Base-by-base conservation (phyloP, 208 protist species). In the Herpetomonas samuelpessoai region DNA sequence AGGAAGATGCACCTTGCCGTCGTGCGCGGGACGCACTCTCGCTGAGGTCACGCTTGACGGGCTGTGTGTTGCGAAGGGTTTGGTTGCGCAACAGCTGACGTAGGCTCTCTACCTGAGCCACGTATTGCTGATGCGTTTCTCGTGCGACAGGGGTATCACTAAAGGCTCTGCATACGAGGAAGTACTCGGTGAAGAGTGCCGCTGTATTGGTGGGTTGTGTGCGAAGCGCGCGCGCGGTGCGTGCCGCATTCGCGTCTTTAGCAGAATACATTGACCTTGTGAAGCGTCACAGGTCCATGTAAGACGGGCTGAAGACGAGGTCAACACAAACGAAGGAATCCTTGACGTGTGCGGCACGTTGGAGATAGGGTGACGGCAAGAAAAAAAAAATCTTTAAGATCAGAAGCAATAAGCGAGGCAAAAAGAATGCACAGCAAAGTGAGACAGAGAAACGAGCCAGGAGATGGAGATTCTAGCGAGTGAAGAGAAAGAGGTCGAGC, bases 251-350 rank as follows among this genome's bases (percentile, higher is more conserved):
- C 6, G 65, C 65, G 25, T 76, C 76, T 49, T 74, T 78, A n/a
- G 71, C 66, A 25, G 71, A 76, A 62, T 78, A 80, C 74, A 82
- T 86, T 53, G 4, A n/a, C 30, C 38, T 57, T 44, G 19, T 54
- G 41, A 21, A 6, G 14, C 0, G 28, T 44, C 22, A 53, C 38
- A 51, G 27, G 26, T 44, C 6, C 14, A 39, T n/a, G n/a, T n/a
- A n/a, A n/a, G n/a, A n/a, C n/a, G n/a, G n/a, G n/a, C n/a, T n/a
- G n/a, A n/a, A n/a, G n/a, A n/a, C n/a, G n/a, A n/a, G n/a, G n/a
- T n/a, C n/a, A n/a, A n/a, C n/a, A n/a, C n/a, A n/a, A n/a, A n/a
- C n/a, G n/a, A n/a, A n/a, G n/a, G n/a, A n/a, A n/a, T n/a, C n/a
- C n/a, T n/a, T n/a, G n/a, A n/a, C n/a, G n/a, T n/a, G n/a, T n/a